Evolutionary conservation across 306 rosid genomes (phyloP), one percentile per base, ranked within the genome.

Genomic region (Ormosia emarginata): DNA sequence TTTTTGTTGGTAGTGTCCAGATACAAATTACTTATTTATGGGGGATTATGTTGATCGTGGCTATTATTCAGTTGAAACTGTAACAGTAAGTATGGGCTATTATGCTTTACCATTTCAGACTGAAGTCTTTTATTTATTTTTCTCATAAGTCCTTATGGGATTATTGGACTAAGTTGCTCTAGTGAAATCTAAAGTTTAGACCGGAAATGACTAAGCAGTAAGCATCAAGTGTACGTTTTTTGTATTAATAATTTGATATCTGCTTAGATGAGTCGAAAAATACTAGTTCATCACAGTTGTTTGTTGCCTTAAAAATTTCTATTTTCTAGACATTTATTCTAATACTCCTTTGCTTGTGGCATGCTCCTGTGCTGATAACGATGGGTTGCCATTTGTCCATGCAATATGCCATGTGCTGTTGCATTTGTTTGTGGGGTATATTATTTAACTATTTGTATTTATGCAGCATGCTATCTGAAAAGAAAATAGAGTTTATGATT

Each of bases 11-110:
- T 70, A 95, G 99, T 95, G 99, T 87, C 99, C 99, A 83, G 97
- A 95, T 90, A 93, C 99, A 84, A 95, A 93, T 81, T 95, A 95
- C 81, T 88, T 95, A 81, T 95, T 95, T 63, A 95, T 95, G 99
- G 99, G 99, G 81, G 99, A 95, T 85, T 95, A 95, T 83, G 99
- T 95, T 33, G 99, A 95, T 70, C 98, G 99, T 81, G 98, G 99
- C 85, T 95, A 95, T 79, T 95, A 95, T 83, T 93, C 99, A 2
- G 97, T 95, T 53, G 99, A 93, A 88, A 95, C 99, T 9, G 98
- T 93, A 46, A 95, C 98, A 41, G 99, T 93, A 86, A 87, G 91
- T 86, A 71, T 81, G 62, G 58, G 49, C 71, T 79, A 2, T 40
- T 71, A 14, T 75, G 53, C 57, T 80, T 43, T 68, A 56, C 47